Percentiles rank a stretch among this genome's conserved stretches.
phyloP scores from a whole-genome alignment of 2,329 filamentous ascomycete species.

The Whalleya microplaca region DNA sequence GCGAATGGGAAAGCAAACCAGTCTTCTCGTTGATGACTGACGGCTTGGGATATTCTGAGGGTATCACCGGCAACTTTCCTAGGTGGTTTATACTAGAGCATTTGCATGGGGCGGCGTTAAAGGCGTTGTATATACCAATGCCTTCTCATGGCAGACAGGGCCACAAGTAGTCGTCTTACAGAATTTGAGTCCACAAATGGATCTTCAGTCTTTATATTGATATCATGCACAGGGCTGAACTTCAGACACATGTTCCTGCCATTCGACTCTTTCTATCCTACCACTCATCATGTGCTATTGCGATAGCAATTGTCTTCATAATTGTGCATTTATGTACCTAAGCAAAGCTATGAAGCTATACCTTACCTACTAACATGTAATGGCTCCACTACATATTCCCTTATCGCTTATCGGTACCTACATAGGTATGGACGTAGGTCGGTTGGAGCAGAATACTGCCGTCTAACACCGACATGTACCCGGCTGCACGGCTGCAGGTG shows the following conservation, averaged over 20 bases:
- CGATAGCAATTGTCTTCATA: no score
- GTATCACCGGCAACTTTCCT: no score
- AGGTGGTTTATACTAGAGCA: no score
- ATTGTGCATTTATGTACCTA: no score
- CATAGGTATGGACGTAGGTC: no score
- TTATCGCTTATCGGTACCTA: no score
- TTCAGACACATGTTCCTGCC: background rate
- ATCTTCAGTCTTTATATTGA: background rate
- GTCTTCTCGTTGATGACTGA: background rate
- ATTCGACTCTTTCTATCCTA: background rate
- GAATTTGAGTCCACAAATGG: background rate
- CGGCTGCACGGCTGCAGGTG: background rate
- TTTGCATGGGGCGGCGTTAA: slow-evolving; percentile 24
- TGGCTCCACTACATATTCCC: no score
- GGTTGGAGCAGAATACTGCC: no score
- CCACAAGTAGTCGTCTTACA: background rate
- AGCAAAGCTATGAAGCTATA: no score
- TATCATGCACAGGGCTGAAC: background rate
- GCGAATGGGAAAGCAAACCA: background rate
- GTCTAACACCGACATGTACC: no score
- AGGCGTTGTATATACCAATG: slow-evolving; percentile 13
- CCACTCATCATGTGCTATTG: no score
- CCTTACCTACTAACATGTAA: no score
- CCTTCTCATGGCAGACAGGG: background rate
- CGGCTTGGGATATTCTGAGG: background rate